Evolutionary conservation across 805 yeast genomes (phyloP).

Genomic region (Henningerozyma blattae): DNA sequence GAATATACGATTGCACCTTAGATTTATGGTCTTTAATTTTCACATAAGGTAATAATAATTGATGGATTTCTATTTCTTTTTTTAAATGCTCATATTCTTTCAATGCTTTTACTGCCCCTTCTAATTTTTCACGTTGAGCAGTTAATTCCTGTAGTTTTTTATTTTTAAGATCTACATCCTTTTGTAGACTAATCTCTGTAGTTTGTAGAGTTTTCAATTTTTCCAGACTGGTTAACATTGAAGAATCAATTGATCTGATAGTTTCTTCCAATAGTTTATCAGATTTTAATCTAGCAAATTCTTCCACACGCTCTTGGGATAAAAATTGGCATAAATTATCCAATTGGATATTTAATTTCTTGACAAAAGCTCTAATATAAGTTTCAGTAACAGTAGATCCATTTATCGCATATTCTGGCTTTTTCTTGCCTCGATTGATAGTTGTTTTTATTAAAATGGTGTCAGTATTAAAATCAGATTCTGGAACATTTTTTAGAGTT

Average conservation of each 20-base stretch:
- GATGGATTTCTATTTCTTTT: constrained; percentile 35
- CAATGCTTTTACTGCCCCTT: constrained; percentile 37
- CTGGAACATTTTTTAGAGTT: constrained; percentile 20
- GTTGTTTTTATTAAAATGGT: constrained; percentile 33
- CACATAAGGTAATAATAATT: constrained; percentile 37
- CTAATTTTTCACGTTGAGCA: constrained; percentile 27
- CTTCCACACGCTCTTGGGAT: constrained; percentile 92
- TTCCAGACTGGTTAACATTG: constrained; percentile 45
- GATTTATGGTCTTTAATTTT: constrained; percentile 30
- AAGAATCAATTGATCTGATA: constrained; percentile 65
- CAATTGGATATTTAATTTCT: constrained; percentile 59
- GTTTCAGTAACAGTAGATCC: constrained; percentile 29
- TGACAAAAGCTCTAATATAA: constrained; percentile 33
- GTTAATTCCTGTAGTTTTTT: constrained; percentile 23
- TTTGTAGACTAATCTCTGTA: constrained; percentile 27
- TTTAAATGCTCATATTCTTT: constrained; percentile 36
- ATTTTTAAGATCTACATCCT: constrained; percentile 25
- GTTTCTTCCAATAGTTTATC: constrained; percentile 66
- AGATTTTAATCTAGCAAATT: constrained; percentile 73
- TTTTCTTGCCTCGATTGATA: constrained; percentile 28
- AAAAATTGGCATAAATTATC: constrained; percentile 88
- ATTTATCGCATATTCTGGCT: constrained; percentile 44
- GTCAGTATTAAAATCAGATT: constrained; percentile 16
- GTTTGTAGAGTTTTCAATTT: constrained; percentile 41
- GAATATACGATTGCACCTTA: constrained; percentile 18